A percentile compares a stretch with the other conserved stretches of the same genome.
phyloP scores from a whole-genome alignment of 805 yeast species.

The Candida insectalens region DNA sequence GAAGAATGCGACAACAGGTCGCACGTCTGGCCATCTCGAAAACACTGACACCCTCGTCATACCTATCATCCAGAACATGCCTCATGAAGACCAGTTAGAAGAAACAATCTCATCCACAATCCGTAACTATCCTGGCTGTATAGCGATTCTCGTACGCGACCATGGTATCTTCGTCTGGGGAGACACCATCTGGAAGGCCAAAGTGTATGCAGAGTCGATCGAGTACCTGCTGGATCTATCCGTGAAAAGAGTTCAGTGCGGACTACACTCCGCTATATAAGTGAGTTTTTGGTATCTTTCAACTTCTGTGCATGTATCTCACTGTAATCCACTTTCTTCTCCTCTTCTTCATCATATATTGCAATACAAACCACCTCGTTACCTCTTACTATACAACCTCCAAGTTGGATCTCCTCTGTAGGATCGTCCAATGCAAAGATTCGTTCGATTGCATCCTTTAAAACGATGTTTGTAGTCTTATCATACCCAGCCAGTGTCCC shows the following conservation, averaged over 20 bases:
- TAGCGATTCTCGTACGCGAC: conserved; percentile 84
- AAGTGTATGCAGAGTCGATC: conserved; percentile 84
- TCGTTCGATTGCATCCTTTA: conserved; percentile 42
- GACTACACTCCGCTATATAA: conserved; percentile 29
- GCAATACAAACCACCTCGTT: conserved; percentile 51
- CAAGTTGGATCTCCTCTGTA: conserved; percentile 31
- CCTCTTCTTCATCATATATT: conserved; percentile 34
- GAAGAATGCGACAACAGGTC: conserved; percentile 79
- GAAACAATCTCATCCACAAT: conserved; percentile 58
- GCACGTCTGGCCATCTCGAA: conserved; percentile 50
- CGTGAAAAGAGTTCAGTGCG: conserved; percentile 66
- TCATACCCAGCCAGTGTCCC: conserved; percentile 54
- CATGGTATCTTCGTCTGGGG: conserved; percentile 99
- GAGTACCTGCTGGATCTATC: conserved; percentile 84
- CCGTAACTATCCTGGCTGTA: conserved; percentile 59
- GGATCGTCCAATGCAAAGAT: conserved; percentile 33
- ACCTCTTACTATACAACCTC: conserved; percentile 47
- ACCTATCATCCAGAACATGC: conserved; percentile 87
- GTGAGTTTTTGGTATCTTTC: conserved; percentile 23
- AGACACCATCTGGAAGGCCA: conserved; percentile 83
- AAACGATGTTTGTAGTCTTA: conserved; percentile 49
- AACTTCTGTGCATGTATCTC: conserved; percentile 15
- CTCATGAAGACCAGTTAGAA: conserved; percentile 77
- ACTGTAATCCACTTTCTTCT: conserved; percentile 32
- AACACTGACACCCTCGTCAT: conserved; percentile 68